These are phyloP conservation scores for Rehmannia glutinosa DNA, from an alignment of 257 asterid species.

Conservation along the genomic window DNA sequence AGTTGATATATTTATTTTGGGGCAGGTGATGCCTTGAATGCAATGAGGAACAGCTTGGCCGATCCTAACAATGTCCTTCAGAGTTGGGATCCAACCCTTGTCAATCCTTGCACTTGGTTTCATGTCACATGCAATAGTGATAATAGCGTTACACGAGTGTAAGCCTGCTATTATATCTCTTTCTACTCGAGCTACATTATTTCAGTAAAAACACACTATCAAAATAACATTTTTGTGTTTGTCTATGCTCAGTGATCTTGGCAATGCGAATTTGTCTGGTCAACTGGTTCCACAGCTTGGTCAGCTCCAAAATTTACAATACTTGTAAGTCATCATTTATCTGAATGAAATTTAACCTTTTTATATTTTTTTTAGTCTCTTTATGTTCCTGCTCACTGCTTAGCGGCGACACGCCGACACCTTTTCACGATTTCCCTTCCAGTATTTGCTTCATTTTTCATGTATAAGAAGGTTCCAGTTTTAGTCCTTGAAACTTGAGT, in stretches of 20 bases:
- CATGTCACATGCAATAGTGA: conserved; percentile 84
- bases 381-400: not conserved
- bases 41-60: conserved; percentile 59
- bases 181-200: not conserved
- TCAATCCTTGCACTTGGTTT: conserved; percentile 96
- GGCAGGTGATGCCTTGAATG: conserved; percentile 91
- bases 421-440: no score
- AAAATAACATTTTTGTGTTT: not conserved
- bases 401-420: no score
- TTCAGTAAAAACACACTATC: not conserved
- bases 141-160: conserved; percentile 86
- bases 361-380: not conserved
- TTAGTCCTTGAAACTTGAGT: no score
- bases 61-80: conserved; percentile 90
- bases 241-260: conserved; percentile 64
- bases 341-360: no score
- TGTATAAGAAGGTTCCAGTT: no score
- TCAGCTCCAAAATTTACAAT: conserved; percentile 62
- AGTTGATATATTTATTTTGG: no score
- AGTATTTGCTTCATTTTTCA: no score
- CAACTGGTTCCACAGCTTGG: conserved; percentile 89
- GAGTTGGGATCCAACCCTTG: conserved; percentile 95
- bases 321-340: conserved; percentile 57
- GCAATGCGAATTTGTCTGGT: conserved; percentile 91
- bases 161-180: conserved; percentile 21